phyloP scores from a whole-genome alignment of 1,284 basidiomycete genomes.

The Ustilago loliicola region DNA sequence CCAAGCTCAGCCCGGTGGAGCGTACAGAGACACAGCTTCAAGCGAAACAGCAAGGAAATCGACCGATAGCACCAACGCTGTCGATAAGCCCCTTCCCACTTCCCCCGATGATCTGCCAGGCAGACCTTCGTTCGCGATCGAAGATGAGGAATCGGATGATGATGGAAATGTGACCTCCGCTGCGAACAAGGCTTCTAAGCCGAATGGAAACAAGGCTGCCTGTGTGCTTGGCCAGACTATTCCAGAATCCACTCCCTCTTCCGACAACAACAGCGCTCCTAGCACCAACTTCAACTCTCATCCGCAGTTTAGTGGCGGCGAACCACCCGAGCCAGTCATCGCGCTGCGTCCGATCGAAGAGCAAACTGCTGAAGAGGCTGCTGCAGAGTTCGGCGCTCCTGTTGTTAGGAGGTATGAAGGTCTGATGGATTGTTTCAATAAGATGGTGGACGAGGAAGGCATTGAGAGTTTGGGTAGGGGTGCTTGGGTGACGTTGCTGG shows the following conservation, averaged over 20 bases:
- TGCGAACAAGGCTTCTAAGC: conserved; percentile 8
- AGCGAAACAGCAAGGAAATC: conserved; percentile 21
- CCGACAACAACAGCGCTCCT: background rate
- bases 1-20: conserved; percentile 42
- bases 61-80: conserved; percentile 26
- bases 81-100: conserved; percentile 45
- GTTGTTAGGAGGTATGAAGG: conserved; percentile 64
- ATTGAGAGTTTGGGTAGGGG: conserved; percentile 66
- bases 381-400: conserved; percentile 64
- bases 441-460: conserved; percentile 68
- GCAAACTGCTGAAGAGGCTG: conserved; percentile 53
- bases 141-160: conserved; percentile 60
- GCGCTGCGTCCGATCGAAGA: conserved; percentile 67
- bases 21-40: conserved; percentile 31
- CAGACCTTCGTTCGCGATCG: conserved; percentile 62
- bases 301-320: conserved; percentile 35
- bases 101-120: conserved; percentile 42
- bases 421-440: conserved; percentile 64
- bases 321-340: conserved; percentile 67
- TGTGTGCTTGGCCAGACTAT: conserved; percentile 24
- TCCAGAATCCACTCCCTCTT: background rate
- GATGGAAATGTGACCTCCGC: conserved; percentile 23
- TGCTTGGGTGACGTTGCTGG: conserved; percentile 62
- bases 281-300: conserved; percentile 16
- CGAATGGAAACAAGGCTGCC: conserved; percentile 18